Evolutionary conservation across 2,329 filamentous ascomycete species (phyloP), one percentile per base, ranked within the genome.

Genomic region (Cordyceps farinosa): DNA sequence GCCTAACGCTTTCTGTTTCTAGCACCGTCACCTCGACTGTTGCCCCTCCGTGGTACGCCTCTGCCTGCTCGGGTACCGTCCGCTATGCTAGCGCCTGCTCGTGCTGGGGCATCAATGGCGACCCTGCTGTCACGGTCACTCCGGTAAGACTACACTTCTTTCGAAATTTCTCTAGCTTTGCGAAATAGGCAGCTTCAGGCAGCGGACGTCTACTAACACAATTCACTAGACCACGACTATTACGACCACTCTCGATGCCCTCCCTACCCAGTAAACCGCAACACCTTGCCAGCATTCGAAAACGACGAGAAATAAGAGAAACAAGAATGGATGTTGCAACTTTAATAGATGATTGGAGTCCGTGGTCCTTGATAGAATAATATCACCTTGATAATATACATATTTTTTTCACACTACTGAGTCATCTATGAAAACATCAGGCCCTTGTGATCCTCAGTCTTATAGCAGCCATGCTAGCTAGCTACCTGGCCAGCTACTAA

Each of bases 11-110:
- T 11, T 29, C 9, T 10, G 6, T 11, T 27, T 5, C 6, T 29
- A 61, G 58, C 11, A 61, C 58, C 50, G 30, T 61, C 29, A 61
- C 58, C 5, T n/a, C 48, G 29, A 61, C 50, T n/a, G 58, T 54
- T 27, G 11, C 30, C 22, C 30, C 29, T 44, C 58, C 58, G 15
- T 53, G 29, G 58, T 61, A 61, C 40, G 58, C 58, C 30, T 34
- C 58, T 6, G 50, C 58, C 40, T 61, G 58, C 58, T 34, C 38
- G 13, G 58, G 50, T 30, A 53, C 48, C 2, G 29, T 44, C 40
- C 58, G 50, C 40, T 61, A 61, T 32, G 29, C 58, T 22, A 61
- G 58, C 50, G 58, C 58, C 30, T 61, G 58, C 58, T 61, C 58
- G 8, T 61, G 58, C 50, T 61, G 58, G 58, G 58, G 58, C 29